A percentile compares a stretch with the other conserved stretches of the same genome.
These are phyloP conservation scores for Candida namnaoensis DNA, from an alignment of 805 yeast species.

Conservation along the genomic window DNA sequence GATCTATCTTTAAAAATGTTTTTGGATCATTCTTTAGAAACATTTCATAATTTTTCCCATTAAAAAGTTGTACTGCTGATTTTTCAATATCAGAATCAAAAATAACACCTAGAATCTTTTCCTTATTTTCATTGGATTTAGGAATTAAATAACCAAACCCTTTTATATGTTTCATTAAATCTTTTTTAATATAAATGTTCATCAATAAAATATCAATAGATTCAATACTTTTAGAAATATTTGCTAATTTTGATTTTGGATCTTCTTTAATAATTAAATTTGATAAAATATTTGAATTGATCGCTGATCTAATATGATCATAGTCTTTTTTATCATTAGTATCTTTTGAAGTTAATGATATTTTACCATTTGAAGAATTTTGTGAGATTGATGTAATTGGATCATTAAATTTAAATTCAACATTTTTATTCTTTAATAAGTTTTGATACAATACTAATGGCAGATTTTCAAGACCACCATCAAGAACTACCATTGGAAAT, in stretches of 20 bases:
- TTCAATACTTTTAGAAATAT: constrained; percentile 13
- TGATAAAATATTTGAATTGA: constrained; percentile 34
- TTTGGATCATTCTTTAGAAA: too few species aligned
- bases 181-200: constrained; percentile 51
- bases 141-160: constrained; percentile 94
- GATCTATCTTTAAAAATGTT: neutral
- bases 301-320: constrained; percentile 56
- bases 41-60: constrained; percentile 5
- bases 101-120: constrained; percentile 72
- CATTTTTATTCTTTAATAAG: constrained; percentile 30
- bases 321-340: constrained; percentile 13
- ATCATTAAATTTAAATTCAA: constrained; percentile 25
- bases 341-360: neutral
- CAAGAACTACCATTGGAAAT: constrained; percentile 55
- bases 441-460: constrained; percentile 34
- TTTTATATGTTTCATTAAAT: constrained; percentile 26
- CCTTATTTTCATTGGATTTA: constrained; percentile 31
- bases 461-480: constrained; percentile 46
- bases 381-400: constrained; percentile 9
- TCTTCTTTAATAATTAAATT: constrained; percentile 17
- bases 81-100: constrained; percentile 83
- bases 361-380: constrained; percentile 1
- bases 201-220: constrained; percentile 48
- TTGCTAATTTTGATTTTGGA: constrained; percentile 3
- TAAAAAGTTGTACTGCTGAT: constrained; percentile 28